Evolutionary conservation across 371 early-diverging fungal species (phyloP).

Genomic region (Cladochytrium tenue): DNA sequence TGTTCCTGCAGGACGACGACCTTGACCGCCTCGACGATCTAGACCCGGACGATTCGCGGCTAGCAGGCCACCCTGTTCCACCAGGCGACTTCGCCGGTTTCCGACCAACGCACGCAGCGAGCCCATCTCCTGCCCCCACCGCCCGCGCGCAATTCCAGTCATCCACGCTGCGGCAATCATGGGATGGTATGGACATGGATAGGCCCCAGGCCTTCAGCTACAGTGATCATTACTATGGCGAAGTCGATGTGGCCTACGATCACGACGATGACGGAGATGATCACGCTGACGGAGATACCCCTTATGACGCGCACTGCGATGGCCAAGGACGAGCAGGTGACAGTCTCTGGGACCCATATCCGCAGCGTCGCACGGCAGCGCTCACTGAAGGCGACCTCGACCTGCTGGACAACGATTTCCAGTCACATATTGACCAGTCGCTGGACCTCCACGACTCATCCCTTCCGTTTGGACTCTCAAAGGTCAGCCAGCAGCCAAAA

Average conservation of each 20-base stretch:
- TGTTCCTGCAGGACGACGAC: background rate
- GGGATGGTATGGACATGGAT: too few relatives aligned
- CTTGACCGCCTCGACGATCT: background rate
- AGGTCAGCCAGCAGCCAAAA: background rate
- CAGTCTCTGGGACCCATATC: background rate
- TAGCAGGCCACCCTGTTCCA: too few relatives aligned
- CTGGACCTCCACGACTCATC: background rate
- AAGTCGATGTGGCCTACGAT: background rate
- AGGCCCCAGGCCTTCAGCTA: too few relatives aligned
- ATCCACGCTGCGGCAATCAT: too few relatives aligned
- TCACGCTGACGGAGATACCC: background rate
- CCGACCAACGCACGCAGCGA: too few relatives aligned
- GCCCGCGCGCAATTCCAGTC: too few relatives aligned
- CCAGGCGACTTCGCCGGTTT: too few relatives aligned
- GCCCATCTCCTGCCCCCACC: background rate
- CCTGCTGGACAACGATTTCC: slow-evolving; percentile 2
- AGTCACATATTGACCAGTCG: background rate
- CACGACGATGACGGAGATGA: background rate
- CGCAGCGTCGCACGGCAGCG: background rate
- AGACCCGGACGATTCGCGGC: too few relatives aligned
- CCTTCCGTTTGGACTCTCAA: background rate
- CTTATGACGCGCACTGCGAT: background rate
- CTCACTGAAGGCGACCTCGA: background rate
- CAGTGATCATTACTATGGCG: too few relatives aligned
- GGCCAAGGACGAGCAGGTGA: background rate